Base-by-base conservation (phyloP, 768 basidiomycete genomes). In the Fibroporia radiculosa region DNA sequence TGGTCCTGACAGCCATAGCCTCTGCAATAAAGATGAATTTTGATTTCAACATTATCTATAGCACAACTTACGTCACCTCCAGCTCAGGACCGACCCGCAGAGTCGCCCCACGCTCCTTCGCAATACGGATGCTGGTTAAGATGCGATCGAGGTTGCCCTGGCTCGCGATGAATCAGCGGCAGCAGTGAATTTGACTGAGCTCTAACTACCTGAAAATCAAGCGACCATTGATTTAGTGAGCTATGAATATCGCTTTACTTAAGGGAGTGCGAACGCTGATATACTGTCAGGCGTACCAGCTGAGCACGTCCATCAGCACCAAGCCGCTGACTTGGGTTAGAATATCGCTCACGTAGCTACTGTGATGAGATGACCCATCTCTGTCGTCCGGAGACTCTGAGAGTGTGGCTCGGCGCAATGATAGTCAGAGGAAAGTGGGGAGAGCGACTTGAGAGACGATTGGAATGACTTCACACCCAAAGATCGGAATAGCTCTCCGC, bases 1-100 rank as follows among this genome's bases (percentile, higher is more conserved):
- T 98, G 95, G 59, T 99, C 96, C 41, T 92, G 73, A 64, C 96
- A 99, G 3, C 96, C 96, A 67, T 98, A 99, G 3, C 95, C 96
- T 19, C 91, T 93, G 55, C n/a, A n/a, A n/a, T n/a, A n/a, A n/a
- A n/a, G n/a, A n/a, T n/a, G n/a, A n/a, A n/a, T n/a, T n/a, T n/a
- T n/a, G n/a, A n/a, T n/a, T n/a, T n/a, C n/a, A n/a, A n/a, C n/a
- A n/a, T n/a, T n/a, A n/a, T n/a, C n/a, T n/a, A n/a, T n/a, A n/a
- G n/a, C n/a, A n/a, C n/a, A 3, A 59, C 77, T 39, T 53, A 93
- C 85, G 95, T 84, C 50, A 99, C 92, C 66, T 99, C 96, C 5
- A 98, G 72, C 59, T 98, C 96, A 7, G 96, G 96, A 10, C 96
- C 96, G 19, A 99, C 95, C 60, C 96, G 73, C 25, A 99, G 67